Conservation (phyloP, 1,284 basidiomycete genomes). For the Lignosus rhinocerotis region DNA sequence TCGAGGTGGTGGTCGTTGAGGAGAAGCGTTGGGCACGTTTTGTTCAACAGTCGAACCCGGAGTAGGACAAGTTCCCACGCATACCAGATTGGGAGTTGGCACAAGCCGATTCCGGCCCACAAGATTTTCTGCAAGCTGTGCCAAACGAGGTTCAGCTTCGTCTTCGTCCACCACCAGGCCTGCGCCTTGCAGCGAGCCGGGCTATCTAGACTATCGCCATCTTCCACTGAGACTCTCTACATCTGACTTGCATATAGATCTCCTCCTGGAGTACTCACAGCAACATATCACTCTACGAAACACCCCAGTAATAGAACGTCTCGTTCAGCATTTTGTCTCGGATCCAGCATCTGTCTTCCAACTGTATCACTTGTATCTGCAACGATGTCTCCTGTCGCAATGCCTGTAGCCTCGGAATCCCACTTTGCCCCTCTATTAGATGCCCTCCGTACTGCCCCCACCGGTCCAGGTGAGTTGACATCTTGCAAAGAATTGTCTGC, state of each 20-base stretch:
- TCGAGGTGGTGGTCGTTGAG: neutral
- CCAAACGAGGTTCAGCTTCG: neutral
- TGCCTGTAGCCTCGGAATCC: conserved; percentile 43
- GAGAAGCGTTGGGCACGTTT: no score
- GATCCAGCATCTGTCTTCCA: conserved; percentile 15
- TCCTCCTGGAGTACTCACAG: conserved; percentile 1
- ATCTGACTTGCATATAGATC: conserved; percentile 1
- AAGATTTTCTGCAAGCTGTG: conserved; percentile 2
- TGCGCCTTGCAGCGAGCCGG: conserved; percentile 14
- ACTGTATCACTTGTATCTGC: conserved; percentile 25
- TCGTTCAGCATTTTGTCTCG: conserved; percentile 20
- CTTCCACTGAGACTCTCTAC: neutral
- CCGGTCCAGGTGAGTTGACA: conserved; percentile 60
- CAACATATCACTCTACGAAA: conserved; percentile 19
- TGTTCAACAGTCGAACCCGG: no score
- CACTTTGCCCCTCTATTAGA: conserved; percentile 59
- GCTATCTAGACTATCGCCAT: conserved; percentile 6
- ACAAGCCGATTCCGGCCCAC: conserved; percentile 10
- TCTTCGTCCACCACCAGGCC: conserved; percentile 4
- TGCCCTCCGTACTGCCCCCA: conserved; percentile 66
- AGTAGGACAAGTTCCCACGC: neutral
- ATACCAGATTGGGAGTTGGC: conserved; percentile 13
- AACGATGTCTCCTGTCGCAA: conserved; percentile 58
- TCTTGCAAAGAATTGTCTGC: neutral
- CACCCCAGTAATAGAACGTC: conserved; percentile 22